Conservation (phyloP, 768 basidiomycete species). For the Pleurotus cornucopiae region DNA sequence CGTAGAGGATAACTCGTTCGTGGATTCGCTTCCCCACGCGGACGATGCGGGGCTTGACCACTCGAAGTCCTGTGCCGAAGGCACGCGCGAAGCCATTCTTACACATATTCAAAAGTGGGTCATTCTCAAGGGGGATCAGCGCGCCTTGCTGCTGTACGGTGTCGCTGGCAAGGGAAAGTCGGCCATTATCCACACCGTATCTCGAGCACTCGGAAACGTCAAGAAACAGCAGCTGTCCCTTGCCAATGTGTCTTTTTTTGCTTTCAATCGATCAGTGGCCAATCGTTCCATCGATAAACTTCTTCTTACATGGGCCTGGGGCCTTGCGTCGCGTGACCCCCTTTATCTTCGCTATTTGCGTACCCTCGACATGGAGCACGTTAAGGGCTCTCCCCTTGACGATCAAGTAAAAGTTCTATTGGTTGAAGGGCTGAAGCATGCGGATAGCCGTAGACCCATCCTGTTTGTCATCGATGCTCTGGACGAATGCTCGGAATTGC, state of each 20-base stretch:
- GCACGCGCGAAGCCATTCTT: constrained; percentile 19
- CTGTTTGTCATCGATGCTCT: constrained; percentile 19
- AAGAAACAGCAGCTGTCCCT: constrained; percentile 18
- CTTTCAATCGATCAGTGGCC: constrained; percentile 17
- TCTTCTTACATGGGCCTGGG: constrained; percentile 26
- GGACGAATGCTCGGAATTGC: constrained; percentile 16
- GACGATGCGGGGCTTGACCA: neutral
- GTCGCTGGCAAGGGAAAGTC: constrained; percentile 34
- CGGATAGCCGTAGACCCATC: neutral
- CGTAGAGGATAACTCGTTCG: too few species aligned
- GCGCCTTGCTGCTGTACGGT: neutral
- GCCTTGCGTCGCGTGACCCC: constrained; percentile 4
- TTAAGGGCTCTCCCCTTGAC: neutral
- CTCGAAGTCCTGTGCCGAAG: constrained; percentile 15
- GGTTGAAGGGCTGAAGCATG: neutral
- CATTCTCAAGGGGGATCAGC: neutral
- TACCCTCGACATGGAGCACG: neutral
- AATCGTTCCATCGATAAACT: constrained; percentile 18
- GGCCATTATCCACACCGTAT: constrained; percentile 22
- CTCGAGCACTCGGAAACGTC: constrained; percentile 22
- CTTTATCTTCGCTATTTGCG: neutral
- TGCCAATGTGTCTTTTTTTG: constrained; percentile 26
- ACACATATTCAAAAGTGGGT: constrained; percentile 21
- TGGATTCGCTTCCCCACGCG: constrained; percentile 1
- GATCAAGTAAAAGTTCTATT: constrained; percentile 1